A percentile compares a stretch with the other conserved stretches of the same genome.
phyloP scores from a whole-genome alignment of 768 basidiomycete species.

The Boletus patriciae region DNA sequence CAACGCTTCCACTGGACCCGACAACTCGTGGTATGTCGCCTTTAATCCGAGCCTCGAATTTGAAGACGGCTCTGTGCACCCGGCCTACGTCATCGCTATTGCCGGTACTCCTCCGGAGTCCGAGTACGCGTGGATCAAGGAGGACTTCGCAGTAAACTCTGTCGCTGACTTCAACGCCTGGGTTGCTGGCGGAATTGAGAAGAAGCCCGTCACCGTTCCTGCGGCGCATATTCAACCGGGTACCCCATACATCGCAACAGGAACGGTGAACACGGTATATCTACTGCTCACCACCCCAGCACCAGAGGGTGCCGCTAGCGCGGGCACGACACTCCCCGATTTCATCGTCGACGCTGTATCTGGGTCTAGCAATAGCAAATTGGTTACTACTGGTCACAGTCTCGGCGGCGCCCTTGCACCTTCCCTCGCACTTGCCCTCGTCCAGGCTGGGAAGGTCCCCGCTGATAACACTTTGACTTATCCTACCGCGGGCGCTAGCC shows the following conservation, averaged over 20 bases:
- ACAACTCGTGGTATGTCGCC: conserved; percentile 20
- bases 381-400: conserved; percentile 14
- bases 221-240: background rate
- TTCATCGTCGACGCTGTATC: conserved; percentile 6
- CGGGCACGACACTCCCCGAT: conserved; percentile 1
- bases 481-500: conserved; percentile 9
- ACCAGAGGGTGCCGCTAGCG: background rate
- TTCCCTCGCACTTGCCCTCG: conserved; percentile 14
- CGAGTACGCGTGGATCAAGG: background rate
- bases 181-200: conserved; percentile 2
- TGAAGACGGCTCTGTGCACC: conserved; percentile 11
- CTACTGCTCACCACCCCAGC: conserved; percentile 1
- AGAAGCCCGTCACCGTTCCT: background rate
- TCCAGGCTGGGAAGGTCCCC: background rate
- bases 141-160: conserved; percentile 6
- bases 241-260: background rate
- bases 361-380: background rate
- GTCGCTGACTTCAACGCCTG: conserved; percentile 14
- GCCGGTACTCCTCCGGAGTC: conserved; percentile 5
- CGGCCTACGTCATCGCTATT: conserved; percentile 13
- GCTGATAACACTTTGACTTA: conserved; percentile 39
- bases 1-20: background rate
- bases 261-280: background rate
- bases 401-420: conserved; percentile 14
- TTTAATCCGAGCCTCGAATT: conserved; percentile 1